Conservation (phyloP, 164 flowering plant species). For the Tetracentron sinense region DNA sequence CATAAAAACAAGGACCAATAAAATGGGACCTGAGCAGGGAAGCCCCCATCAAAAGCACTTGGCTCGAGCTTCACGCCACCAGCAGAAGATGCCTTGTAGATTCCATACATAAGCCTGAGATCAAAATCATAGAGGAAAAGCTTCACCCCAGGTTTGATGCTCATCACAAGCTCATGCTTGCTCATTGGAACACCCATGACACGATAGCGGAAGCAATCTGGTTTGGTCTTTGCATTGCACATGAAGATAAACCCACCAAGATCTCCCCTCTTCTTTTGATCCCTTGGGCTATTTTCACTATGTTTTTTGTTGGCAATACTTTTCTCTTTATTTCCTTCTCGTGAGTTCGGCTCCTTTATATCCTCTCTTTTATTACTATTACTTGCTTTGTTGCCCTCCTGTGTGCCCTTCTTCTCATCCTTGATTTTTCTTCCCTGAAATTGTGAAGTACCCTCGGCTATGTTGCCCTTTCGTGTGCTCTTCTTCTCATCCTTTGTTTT, state of each 20-base stretch:
- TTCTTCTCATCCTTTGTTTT: conserved; percentile 12
- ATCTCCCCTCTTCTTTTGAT: conserved; percentile 29
- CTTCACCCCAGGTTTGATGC: conserved; percentile 57
- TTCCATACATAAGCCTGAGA: conserved; percentile 63
- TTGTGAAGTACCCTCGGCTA: background rate
- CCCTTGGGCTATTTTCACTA: conserved; percentile 15
- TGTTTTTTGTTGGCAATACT: background rate
- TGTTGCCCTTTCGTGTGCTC: conserved; percentile 6
- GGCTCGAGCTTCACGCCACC: conserved; percentile 76
- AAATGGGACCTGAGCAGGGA: conserved; percentile 59
- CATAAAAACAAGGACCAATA: background rate
- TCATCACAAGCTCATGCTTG: conserved; percentile 48
- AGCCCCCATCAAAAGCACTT: conserved; percentile 61
- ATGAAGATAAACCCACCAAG: conserved; percentile 70
- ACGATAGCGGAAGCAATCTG: conserved; percentile 62
- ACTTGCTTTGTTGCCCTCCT: conserved; percentile 9
- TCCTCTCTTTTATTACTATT: conserved; percentile 11
- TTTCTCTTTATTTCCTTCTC: conserved; percentile 11
- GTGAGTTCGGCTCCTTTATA: conserved; percentile 7
- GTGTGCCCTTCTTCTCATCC: conserved; percentile 11
- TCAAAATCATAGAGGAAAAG: conserved; percentile 75
- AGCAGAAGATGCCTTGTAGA: conserved; percentile 56
- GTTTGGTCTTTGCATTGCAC: conserved; percentile 74
- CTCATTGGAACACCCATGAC: conserved; percentile 56
- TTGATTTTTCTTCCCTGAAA: conserved; percentile 4